These are phyloP conservation scores for Apophysomyces ossiformis DNA, from an alignment of 371 early-diverging fungal species.

Conservation along the genomic window DNA sequence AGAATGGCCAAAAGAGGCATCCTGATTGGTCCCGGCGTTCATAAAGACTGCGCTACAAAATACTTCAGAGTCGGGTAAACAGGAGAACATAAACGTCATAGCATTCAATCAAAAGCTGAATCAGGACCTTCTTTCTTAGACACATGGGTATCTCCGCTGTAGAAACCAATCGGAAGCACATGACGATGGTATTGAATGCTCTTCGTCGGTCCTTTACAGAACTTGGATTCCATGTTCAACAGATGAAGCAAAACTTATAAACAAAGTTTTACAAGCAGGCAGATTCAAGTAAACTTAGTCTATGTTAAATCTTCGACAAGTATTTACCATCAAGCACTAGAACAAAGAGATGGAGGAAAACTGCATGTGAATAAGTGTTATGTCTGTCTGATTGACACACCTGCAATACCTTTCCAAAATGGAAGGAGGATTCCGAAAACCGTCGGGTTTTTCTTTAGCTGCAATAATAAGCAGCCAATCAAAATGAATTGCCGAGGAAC, in stretches of 20 bases:
- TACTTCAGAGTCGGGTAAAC: constrained; percentile 92
- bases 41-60: constrained; percentile 77
- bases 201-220: constrained; percentile 72
- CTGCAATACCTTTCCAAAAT: too few relatives aligned
- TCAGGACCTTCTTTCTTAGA: constrained; percentile 33
- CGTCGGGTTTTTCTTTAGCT: too few relatives aligned
- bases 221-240: constrained; percentile 43
- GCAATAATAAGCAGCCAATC: too few relatives aligned
- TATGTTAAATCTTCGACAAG: too few relatives aligned
- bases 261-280: too few relatives aligned
- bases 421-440: too few relatives aligned
- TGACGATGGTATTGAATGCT: constrained; percentile 76
- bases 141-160: constrained; percentile 93
- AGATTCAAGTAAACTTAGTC: too few relatives aligned
- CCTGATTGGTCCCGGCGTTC: constrained; percentile 93
- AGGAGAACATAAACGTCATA: not conserved
- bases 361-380: too few relatives aligned
- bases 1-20: constrained; percentile 80
- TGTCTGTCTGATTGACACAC: too few relatives aligned
- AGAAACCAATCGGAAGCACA: constrained; percentile 72
- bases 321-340: too few relatives aligned
- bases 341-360: too few relatives aligned
- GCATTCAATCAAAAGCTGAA: not conserved
- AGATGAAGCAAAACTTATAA: not conserved
- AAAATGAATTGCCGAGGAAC: too few relatives aligned